Evolutionary conservation across 2,329 filamentous ascomycete genomes (phyloP), one percentile per base, ranked within the genome.

Genomic region (Seiridium unicorne): DNA sequence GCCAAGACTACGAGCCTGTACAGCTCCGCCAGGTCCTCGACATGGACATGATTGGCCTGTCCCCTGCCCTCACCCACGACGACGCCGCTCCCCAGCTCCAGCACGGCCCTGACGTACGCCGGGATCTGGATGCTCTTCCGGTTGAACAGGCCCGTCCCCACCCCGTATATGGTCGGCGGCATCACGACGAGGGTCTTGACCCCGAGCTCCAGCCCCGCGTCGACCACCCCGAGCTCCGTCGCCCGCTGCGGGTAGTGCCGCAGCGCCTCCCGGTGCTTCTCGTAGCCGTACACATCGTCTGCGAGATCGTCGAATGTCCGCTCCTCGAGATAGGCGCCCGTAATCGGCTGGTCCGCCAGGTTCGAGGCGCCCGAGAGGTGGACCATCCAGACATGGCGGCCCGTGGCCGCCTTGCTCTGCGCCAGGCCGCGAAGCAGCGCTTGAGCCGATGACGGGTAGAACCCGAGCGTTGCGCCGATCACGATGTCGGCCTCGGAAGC

Each of bases 101-200:
- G 60, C 32, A 63, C 63, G 1, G 55, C 58, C 4, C 57, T 53
- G 6, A 64, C 44, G 34, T 49, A 55, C 3, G 51, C 5, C 9
- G 76, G 75, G 18, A 81, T 70, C 62, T 81, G 76, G 32, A 76
- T 71, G 11, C 74, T 74, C 1, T 64, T 61, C 7, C 61, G 68
- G 44, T 81, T 77, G 65, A 79, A 81, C 0, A 72, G 64, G 1
- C 79, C 80, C 1, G 69, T 72, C 5, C 79, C 78, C 1, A 64
- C 59, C 18, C 81, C 81, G 64, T 77, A 84, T 51, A 84, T 79
- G 3, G 75, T 74, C 0, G 79, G 79, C 0, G 74, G 70, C 73
- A 53, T 53, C 32, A 53, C 32, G 51, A 81, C 73, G 49, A 77
- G 70, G 0, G 81, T 79, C 59, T 76, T 75, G 2, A 85, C 75